Conservation (phyloP, 345 rosid species). For the Gossypium arboreum region DNA sequence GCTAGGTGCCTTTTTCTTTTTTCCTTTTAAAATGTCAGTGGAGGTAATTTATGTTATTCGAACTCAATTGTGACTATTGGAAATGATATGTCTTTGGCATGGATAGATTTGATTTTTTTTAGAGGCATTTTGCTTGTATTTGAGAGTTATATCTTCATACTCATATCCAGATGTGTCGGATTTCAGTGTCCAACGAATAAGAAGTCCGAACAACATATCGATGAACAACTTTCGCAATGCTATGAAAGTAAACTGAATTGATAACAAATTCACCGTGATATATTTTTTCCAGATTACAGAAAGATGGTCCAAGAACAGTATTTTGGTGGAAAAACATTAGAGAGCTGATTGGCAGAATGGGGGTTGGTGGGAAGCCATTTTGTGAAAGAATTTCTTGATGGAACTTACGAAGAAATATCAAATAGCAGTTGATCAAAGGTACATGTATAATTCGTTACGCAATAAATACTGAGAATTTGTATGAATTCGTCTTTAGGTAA, state of each 20-base stretch:
- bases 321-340: slow-evolving; percentile 28
- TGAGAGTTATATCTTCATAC: too few species aligned
- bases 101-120: too few species aligned
- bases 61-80: too few species aligned
- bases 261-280: too few species aligned
- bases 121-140: too few species aligned
- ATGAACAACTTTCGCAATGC: too few species aligned
- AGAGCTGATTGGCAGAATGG: slow-evolving; percentile 29
- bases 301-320: slow-evolving; percentile 56
- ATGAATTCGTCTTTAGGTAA: not conserved
- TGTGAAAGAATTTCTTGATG: not conserved
- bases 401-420: not conserved
- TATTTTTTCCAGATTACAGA: slow-evolving; percentile 36
- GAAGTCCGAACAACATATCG: too few species aligned
- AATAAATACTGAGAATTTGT: not conserved
- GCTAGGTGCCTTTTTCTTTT: not conserved
- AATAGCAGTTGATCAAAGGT: not conserved
- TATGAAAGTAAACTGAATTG: too few species aligned
- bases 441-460: not conserved
- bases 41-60: too few species aligned
- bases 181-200: too few species aligned
- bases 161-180: too few species aligned
- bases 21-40: not conserved
- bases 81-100: too few species aligned
- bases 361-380: not conserved